Percentiles rank a stretch among this genome's conserved stretches.
These are phyloP conservation scores for Rutstroemia sp. DNA, from an alignment of 2,329 filamentous ascomycete species.

Conservation along the genomic window DNA sequence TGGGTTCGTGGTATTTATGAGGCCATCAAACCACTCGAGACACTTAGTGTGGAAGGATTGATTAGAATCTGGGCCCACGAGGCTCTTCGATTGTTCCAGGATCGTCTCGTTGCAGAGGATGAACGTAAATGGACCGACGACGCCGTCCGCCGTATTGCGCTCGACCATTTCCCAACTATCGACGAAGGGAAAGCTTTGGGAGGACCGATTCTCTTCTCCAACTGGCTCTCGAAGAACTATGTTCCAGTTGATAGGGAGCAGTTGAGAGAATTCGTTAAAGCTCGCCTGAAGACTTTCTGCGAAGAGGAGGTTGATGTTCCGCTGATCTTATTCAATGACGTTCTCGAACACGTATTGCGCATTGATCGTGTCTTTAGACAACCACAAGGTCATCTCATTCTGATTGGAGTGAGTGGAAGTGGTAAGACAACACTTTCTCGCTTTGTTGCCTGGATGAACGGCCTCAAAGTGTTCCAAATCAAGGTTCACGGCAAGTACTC, in stretches of 20 bases:
- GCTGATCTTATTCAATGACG: constrained; percentile 98
- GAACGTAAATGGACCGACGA: constrained; percentile 95
- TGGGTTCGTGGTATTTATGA: constrained; percentile 98
- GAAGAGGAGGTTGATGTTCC: constrained; percentile 99
- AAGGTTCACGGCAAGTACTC: constrained; percentile 99
- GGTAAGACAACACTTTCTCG: constrained; percentile 97
- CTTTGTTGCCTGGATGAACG: constrained; percentile 99
- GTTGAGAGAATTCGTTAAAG: constrained; percentile 94
- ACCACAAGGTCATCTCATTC: constrained; percentile 93
- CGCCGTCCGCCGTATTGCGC: constrained; percentile 74
- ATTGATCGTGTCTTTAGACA: constrained; percentile 99
- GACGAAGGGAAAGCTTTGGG: constrained; percentile 83
- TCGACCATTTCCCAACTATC: constrained; percentile 92
- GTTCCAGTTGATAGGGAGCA: constrained; percentile 93
- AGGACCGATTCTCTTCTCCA: constrained; percentile 94
- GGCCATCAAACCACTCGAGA: constrained; percentile 87
- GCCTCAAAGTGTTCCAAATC: constrained; percentile 97
- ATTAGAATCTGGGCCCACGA: constrained; percentile 98
- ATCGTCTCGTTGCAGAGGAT: constrained; percentile 89
- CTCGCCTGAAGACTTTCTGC: constrained; percentile 93
- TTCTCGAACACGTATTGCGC: constrained; percentile 92
- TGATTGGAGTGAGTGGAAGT: constrained; percentile 97
- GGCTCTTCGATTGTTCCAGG: constrained; percentile 90
- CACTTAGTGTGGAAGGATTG: constrained; percentile 78
- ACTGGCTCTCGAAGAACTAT: constrained; percentile 99